Evolutionary conservation across 2,329 filamentous ascomycete species (phyloP), one percentile per base, ranked within the genome.

Genomic region (Phyllosticta ampelicida): DNA sequence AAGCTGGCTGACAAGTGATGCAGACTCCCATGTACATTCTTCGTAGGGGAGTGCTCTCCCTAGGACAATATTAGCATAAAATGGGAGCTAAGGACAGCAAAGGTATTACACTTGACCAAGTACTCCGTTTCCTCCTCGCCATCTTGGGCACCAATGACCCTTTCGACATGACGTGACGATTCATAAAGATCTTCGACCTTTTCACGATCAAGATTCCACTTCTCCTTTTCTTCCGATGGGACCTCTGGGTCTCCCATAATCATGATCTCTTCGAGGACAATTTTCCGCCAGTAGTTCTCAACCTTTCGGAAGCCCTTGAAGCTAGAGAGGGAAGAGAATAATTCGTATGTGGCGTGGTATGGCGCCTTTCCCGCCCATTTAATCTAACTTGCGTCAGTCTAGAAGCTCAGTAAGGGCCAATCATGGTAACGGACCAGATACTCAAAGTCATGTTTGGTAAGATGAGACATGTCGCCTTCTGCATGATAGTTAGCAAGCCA

Each of bases 311-410:
- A 86, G 61, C 94, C 92, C 62, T 89, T 89, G 68, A 86, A 87
- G n/a, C 85, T 82, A 21, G 83, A 80, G 26, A 96, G 81, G 19
- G 78, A 81, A 58, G 89, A 85, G 60, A 86, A 86, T 0, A 85
- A 86, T 72, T 97, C 91, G 92, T 94, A 99, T 0, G 90, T 95
- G 59, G 95, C 89, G 75, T 99, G 94, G 65, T 95, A 86, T 70
- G 99, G 90, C 10, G 94, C 95, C 73, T 90, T 89, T 64, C 86
- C 89, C 73, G 96, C 89, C 94, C 95, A 99, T 76, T 99, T 99
- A 73, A 99, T 90, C 73, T 86, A 82, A 9, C 9, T 48, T 1
- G 28, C 4, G 44, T 61, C 69, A 60, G 68, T 62, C 29, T 57
- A 20, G 3, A n/a, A 18, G 48, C 9, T 28, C 9, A 10, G 16